Percentiles rank a stretch among this genome's conserved stretches.
These are phyloP conservation scores for Patellifolia procumbens DNA, from an alignment of 179 eudicot genomes.

Conservation along the genomic window DNA sequence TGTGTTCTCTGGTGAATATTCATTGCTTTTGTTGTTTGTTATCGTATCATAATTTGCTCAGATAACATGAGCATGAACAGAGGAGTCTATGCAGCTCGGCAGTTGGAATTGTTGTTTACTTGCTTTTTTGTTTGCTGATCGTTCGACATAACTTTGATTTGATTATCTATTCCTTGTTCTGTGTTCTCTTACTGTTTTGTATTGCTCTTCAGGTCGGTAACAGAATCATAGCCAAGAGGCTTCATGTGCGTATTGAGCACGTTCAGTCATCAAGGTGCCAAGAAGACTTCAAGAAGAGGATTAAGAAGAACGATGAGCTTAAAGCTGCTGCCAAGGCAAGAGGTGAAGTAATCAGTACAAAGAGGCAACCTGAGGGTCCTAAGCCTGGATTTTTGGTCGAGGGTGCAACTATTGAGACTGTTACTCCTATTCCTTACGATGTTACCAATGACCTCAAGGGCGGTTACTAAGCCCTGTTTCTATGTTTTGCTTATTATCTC, in stretches of 20 bases:
- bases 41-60: too few relatives aligned
- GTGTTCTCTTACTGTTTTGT: not conserved
- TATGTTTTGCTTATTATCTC: not conserved
- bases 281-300: conserved; percentile 63
- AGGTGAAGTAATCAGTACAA: conserved; percentile 72
- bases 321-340: conserved; percentile 76
- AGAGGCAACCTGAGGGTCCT: conserved; percentile 80
- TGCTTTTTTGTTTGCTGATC: too few relatives aligned
- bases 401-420: conserved; percentile 81
- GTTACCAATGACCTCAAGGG: conserved; percentile 91
- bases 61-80: too few relatives aligned
- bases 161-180: too few relatives aligned
- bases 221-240: conserved; percentile 75
- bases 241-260: conserved; percentile 81
- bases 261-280: conserved; percentile 75
- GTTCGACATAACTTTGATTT: too few relatives aligned
- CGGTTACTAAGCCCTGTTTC: conserved; percentile 62
- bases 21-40: too few relatives aligned
- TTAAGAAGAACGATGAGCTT: conserved; percentile 66
- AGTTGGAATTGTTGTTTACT: too few relatives aligned
- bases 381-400: conserved; percentile 83
- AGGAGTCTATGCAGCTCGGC: too few relatives aligned
- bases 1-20: too few relatives aligned
- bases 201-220: conserved; percentile 50
- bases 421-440: conserved; percentile 88